Base-by-base conservation (phyloP, 225 moss, liverwort and hornwort genomes). In the Anthoceros angustus region DNA sequence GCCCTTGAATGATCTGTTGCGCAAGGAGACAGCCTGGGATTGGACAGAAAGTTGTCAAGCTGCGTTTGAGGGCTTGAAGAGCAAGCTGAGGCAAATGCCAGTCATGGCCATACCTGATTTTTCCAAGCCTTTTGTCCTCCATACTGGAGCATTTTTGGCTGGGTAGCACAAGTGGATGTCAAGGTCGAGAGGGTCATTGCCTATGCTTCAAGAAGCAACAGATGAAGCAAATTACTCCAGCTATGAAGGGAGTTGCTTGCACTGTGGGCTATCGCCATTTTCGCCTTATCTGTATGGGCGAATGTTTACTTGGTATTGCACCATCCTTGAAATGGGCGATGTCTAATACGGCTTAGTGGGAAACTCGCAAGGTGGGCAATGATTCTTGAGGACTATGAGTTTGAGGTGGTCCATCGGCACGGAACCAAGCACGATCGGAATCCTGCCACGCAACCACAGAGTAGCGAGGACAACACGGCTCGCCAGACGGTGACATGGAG, bases 231-330 rank as follows among this genome's bases (percentile, higher is more conserved):
- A 46, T 15, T 50, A 48, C 25, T n/a, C 9, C n/a, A 5, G 3
- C n/a, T 50, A 46, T 46, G 48, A 68, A 32, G 42, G 50, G 16
- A 16, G 49, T 68, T 18, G 38, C 0, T 67, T 6, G 46, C 41
- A 16, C 43, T 67, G 2, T 60, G 61, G 50, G 25, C 24, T 16
- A 23, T 62, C 9, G 9, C 6, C 40, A 69, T 40, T 69, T 69
- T 21, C 26, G 15, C 4, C 26, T 18, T 60, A 60, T 60, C 14
- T 69, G 7, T 69, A 60, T 62, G 67, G 67, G 14, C 43, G 18
- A 6, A 43, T 14, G 24, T 67, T 67, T 45, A 67, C 25, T 20
- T 67, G 14, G 67, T 42, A 67, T 48, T 45, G 49, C 67, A n/a
- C n/a, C n/a, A n/a, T n/a, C 39, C 21, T 25, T 67, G 10, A 67